Evolutionary conservation across 495 filamentous ascomycete species (phyloP).

Genomic region (Margaritispora aquatica): DNA sequence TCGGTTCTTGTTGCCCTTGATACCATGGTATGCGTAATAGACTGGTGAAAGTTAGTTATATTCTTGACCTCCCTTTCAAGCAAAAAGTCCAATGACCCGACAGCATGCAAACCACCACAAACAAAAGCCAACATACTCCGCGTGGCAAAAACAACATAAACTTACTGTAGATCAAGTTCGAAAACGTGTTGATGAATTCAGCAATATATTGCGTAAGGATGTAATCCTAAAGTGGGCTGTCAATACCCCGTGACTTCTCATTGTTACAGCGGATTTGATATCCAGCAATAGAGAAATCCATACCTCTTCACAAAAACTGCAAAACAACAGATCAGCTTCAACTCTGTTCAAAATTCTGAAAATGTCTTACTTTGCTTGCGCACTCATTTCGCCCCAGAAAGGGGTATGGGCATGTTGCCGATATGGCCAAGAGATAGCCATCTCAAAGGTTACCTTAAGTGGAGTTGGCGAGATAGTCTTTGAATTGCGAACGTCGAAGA

Average conservation of each 20-base stretch:
- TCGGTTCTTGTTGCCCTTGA: conserved; percentile 24
- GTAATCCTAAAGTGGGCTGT: conserved; percentile 37
- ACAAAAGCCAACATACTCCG: too few relatives aligned
- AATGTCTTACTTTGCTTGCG: conserved; percentile 17
- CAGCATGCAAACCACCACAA: too few relatives aligned
- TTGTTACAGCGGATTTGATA: too few relatives aligned
- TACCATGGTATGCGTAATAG: conserved; percentile 33
- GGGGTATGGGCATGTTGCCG: conserved; percentile 9
- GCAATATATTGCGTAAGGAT: conserved; percentile 46
- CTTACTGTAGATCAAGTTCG: conserved; percentile 44
- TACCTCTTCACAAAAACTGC: conserved; percentile 28
- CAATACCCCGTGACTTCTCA: not conserved
- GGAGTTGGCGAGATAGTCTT: too few relatives aligned
- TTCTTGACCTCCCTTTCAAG: too few relatives aligned
- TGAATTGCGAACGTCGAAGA: too few relatives aligned
- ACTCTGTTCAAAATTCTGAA: not conserved
- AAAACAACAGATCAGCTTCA: not conserved
- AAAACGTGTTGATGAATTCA: conserved; percentile 52
- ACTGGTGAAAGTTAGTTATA: conserved; percentile 24
- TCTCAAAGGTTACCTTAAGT: too few relatives aligned
- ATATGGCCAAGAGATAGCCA: conserved; percentile 16
- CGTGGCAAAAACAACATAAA: not conserved
- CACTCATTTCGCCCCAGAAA: conserved; percentile 18
- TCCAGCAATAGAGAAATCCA: too few relatives aligned
- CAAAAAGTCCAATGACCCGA: too few relatives aligned